Evolutionary conservation across 2,329 filamentous ascomycete species (phyloP), one percentile per base, ranked within the genome.

Genomic region (Ceratocystis colombiana): DNA sequence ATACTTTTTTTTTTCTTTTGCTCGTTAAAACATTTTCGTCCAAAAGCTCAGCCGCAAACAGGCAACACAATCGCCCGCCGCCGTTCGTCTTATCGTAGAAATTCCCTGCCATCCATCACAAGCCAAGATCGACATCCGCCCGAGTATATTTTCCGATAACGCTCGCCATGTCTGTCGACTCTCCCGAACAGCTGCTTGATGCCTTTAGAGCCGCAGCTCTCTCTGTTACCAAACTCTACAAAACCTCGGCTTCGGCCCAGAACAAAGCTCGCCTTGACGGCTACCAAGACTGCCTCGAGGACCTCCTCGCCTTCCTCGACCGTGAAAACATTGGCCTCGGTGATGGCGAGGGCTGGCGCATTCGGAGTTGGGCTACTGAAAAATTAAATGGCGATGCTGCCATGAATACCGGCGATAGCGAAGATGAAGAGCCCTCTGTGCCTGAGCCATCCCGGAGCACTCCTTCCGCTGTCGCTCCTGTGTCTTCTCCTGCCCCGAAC

Each of bases 191-290:
- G 73, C 84, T 96, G 61, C 84, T 96, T 67, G 87, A 93, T 71
- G 87, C 90, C 67, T 99, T 99, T 81, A 94, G 91, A 75, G 86
- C 88, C 17, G 94, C 94, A 44, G 94, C 94, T 22, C 81, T 96
- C 44, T 96, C 91, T 5, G 92, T 97, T 66, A 97, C 94, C 61
- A 96, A 95, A 73, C 85, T 99, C 15, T 97, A 97, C 79, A 96
- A 96, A 77, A 92, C 87, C 48, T 93, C 93, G 2, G 88, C 89
- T 12, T 81, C 85, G 41, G 88, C 89, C 62, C 87, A 94, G 74
- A 81, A 87, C 62, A 86, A 87, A 72, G 86, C 90, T 61, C 85
- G 89, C 62, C 78, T 84, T 63, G 87, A 92, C 48, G 94, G 94
- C 30, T 97, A 96, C 72, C 92, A 96, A 74, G 92, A 97, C 73